These are phyloP conservation scores for Zygotorulaspora sp. DNA, from an alignment of 805 yeast species.

Conservation along the genomic window DNA sequence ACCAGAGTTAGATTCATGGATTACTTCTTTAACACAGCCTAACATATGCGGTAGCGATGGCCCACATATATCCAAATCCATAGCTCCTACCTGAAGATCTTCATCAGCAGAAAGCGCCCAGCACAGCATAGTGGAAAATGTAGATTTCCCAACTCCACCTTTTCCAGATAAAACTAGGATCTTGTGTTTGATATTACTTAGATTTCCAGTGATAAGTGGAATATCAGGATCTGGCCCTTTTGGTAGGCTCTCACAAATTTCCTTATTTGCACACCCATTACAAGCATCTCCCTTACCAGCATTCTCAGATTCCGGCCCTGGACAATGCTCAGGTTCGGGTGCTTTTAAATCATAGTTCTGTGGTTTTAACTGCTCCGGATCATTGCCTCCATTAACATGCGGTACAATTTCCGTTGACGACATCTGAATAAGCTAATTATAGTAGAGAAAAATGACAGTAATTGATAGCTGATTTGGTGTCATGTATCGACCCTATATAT, in stretches of 20 bases:
- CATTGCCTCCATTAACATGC: neutral
- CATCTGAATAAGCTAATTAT: slow-evolving; percentile 3
- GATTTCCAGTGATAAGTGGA: slow-evolving; percentile 63
- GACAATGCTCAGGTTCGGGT: slow-evolving; percentile 96
- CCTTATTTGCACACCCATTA: slow-evolving; percentile 89
- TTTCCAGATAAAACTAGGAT: slow-evolving; percentile 77
- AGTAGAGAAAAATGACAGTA: slow-evolving; percentile 11
- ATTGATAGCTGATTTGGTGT: neutral
- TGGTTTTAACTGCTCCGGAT: slow-evolving; percentile 17
- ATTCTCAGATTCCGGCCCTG: slow-evolving; percentile 90
- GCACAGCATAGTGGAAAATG: slow-evolving; percentile 91
- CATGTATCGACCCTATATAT: neutral
- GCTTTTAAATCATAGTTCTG: slow-evolving; percentile 41
- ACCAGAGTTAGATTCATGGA: slow-evolving; percentile 87
- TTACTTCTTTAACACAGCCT: slow-evolving; percentile 80
- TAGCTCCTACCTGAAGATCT: slow-evolving; percentile 83
- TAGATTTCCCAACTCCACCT: slow-evolving; percentile 97
- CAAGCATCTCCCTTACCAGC: slow-evolving; percentile 97
- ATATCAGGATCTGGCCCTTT: slow-evolving; percentile 96
- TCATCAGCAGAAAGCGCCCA: slow-evolving; percentile 91
- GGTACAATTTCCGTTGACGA: slow-evolving; percentile 5
- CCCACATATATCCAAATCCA: slow-evolving; percentile 97
- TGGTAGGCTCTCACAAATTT: slow-evolving; percentile 80
- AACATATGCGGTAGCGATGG: slow-evolving; percentile 94
- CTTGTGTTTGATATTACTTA: slow-evolving; percentile 69